Evolutionary conservation across 2,329 filamentous ascomycete species (phyloP), one percentile per base, ranked within the genome.

Genomic region (Xylaria sp.): DNA sequence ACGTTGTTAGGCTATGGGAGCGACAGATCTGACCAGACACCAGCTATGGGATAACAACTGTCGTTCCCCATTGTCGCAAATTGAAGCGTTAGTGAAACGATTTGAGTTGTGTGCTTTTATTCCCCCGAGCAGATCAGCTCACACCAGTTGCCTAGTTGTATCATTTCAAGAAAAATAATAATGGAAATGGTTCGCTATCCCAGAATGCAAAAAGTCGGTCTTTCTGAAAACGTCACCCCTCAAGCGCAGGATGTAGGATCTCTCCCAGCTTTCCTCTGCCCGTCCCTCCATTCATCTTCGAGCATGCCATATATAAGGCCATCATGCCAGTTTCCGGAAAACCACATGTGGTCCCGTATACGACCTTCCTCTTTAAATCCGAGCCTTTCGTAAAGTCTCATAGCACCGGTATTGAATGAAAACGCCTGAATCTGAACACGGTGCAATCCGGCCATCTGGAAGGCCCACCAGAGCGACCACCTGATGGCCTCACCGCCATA

Each of bases 401-500:
- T 71, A 9, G 79, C 79, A 0, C 78, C 75, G 16, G 64, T 63
- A 65, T 81, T 82, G 64, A 78, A 80, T 18, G 73, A 75, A 57
- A 77, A 78, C 1, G 75, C 73, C 35, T 73, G 71, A 35, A 82
- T 76, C 32, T 78, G 77, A 42, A 82, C 72, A 13, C 79, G 75
- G 66, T 82, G 80, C 66, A 81, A 62, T 2, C 78, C 78, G 2
- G 78, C 79, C 66, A 78, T 76, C 57, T 76, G 72, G 51, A 80
- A 80, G 1, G 66, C 75, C 72, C 77, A 82, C 54, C 76, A 76
- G 21, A 80, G 66, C 6, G 72, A 70, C 81, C 81, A 82, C 47
- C 73, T 66, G 35, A 82, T 79, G 5, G 81, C 80, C 70, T 82
- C 81, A n/a, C 66, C 71, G 0, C 80, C 80, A 66, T 81, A 81